Base-by-base conservation (phyloP, 257 asterid species). In the Paraleonurus japonicus region DNA sequence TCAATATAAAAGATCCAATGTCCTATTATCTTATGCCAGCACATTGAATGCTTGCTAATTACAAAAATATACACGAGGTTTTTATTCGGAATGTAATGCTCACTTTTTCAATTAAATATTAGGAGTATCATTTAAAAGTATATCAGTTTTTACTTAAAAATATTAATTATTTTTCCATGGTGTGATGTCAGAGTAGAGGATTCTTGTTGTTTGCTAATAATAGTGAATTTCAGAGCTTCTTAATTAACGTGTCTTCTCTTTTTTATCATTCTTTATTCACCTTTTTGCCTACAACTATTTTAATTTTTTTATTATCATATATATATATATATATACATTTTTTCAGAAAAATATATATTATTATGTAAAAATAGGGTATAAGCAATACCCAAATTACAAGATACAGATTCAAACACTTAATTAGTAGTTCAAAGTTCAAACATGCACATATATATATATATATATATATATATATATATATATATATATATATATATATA, bases 231-330 rank as follows among this genome's bases (percentile, higher is more conserved):
- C 1, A 12, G 1, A 57, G 4, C 26, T 23, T 51, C 47, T 54
- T 24, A 20, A 19, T 54, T 24, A 20, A 19, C 30, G 9, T 13
- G 10, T 57, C 55, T 23, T 16, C 26, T 39, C 59, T 41, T 73
- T 65, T 73, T 23, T 19, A 28, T 37, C 70, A 58, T 58, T 74
- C 30, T 66, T 19, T 17, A 5, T 55, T 75, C 74, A 32, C 55
- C 58, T 30, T 63, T 70, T 63, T 63, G 20, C 23, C 22, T 26
- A 11, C 30, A 67, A 15, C 59, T 33, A 41, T 64, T 33, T 6
- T 7, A 4, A n/a, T 47, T 28, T 57, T 70, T 6, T n/a, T 13
- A 1, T 35, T 35, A 1, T 35, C 5, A 2, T 7, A 35, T 35
- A 15, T 32, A 41, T 13, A 32, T 47, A 39, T n/a, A n/a, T n/a